Conservation (phyloP, 169 alveolate genomes). For the Plasmodium relictum region DNA sequence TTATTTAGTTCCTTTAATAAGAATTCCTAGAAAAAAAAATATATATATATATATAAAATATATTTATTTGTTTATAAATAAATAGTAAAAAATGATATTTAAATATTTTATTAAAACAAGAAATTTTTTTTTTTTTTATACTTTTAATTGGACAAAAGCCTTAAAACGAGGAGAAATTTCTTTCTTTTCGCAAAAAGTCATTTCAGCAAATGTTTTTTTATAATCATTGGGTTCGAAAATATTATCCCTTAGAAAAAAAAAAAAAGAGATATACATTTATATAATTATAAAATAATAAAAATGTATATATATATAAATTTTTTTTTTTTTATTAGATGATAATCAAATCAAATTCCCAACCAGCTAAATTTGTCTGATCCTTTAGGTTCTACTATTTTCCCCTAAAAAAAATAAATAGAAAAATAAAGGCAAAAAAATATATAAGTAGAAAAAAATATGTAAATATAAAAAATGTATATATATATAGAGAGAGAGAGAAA, state of each 20-base stretch:
- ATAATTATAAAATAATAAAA: background rate
- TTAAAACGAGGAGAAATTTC: slow-evolving; percentile 52
- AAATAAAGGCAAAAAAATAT: background rate
- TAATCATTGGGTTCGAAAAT: slow-evolving; percentile 34
- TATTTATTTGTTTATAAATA: too few relatives aligned
- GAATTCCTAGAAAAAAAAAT: slow-evolving; percentile 3
- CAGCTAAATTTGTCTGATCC: slow-evolving; percentile 54
- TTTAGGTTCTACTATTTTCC: slow-evolving; percentile 33
- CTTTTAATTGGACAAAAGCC: slow-evolving; percentile 59
- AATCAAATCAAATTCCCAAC: background rate
- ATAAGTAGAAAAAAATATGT: too few relatives aligned
- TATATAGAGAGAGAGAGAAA: too few relatives aligned
- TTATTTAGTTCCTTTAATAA: slow-evolving; percentile 1
- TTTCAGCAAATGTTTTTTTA: slow-evolving; percentile 52
- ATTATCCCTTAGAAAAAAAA: slow-evolving; percentile 48
- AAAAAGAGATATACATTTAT: background rate
- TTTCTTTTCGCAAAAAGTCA: slow-evolving; percentile 50
- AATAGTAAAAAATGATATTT: background rate
- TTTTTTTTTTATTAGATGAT: background rate
- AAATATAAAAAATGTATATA: too few relatives aligned
- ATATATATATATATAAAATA: background rate
- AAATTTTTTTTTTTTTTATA: background rate
- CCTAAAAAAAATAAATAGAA: slow-evolving; percentile 15
- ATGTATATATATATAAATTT: background rate
- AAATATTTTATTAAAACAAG: background rate